Conservation (phyloP, 345 rosid species). For the Hibiscus tridactylites region DNA sequence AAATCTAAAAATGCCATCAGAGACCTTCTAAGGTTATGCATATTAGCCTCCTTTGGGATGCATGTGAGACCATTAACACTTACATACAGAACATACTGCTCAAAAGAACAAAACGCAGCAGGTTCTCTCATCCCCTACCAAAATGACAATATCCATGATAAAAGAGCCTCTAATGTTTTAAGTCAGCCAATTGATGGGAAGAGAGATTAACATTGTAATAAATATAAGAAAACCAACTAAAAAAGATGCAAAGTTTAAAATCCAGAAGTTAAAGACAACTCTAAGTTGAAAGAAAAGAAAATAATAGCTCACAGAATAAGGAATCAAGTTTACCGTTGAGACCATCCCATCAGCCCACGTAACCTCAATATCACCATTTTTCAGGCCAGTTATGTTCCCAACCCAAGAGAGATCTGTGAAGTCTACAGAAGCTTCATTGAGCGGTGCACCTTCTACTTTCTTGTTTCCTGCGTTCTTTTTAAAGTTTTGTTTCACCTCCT, state of each 20-base stretch:
- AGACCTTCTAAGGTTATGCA: not conserved
- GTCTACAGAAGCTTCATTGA: not conserved
- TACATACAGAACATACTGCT: not conserved
- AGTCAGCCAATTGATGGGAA: not conserved
- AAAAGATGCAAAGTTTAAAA: not conserved
- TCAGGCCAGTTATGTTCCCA: constrained; percentile 33
- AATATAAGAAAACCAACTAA: not conserved
- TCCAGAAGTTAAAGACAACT: not conserved
- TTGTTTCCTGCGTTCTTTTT: not conserved
- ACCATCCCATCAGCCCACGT: constrained; percentile 99
- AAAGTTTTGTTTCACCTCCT: not conserved
- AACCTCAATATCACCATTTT: constrained; percentile 92
- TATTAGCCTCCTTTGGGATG: not conserved
- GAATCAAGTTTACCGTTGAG: constrained; percentile 52
- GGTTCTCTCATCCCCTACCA: not conserved
- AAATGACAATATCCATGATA: not conserved
- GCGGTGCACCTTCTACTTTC: not conserved
- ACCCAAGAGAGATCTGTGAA: constrained; percentile 1
- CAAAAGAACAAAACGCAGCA: not conserved
- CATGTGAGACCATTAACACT: not conserved
- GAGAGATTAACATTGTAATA: not conserved
- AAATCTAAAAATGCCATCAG: not conserved
- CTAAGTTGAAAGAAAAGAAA: not conserved
- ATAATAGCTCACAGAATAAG: constrained; percentile 1
- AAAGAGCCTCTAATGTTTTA: not conserved